Evolutionary conservation across 306 rosid genomes (phyloP).

Genomic region (Vigna reflexopilosa): DNA sequence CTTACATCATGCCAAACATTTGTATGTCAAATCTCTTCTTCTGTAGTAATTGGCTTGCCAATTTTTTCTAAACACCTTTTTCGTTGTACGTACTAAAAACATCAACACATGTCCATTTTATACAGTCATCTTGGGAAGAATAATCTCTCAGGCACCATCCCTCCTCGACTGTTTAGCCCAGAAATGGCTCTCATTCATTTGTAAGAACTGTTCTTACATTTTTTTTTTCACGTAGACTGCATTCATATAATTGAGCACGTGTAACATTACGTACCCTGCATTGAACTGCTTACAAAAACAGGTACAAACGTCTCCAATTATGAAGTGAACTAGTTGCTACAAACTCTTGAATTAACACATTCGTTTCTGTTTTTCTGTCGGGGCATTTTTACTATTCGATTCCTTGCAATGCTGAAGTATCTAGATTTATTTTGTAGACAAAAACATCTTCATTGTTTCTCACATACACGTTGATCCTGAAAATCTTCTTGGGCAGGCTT

Average conservation of each 20-base stretch:
- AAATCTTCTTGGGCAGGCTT: constrained; percentile 50
- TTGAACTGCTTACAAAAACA: neutral
- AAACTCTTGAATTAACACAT: neutral
- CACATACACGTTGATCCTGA: constrained; percentile 5
- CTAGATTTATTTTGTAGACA: neutral
- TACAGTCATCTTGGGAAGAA: constrained; percentile 69
- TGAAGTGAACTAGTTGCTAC: neutral
- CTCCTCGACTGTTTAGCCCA: constrained; percentile 50
- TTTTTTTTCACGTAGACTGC: neutral
- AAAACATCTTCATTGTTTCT: constrained; percentile 3
- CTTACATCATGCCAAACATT: constrained; percentile 43
- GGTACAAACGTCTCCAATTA: neutral
- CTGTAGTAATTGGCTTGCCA: neutral
- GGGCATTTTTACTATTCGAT: neutral
- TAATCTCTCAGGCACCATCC: constrained; percentile 53
- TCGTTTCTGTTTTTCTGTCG: neutral
- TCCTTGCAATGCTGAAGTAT: neutral
- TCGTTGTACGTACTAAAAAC: constrained; percentile 4
- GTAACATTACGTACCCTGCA: neutral
- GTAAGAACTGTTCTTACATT: constrained; percentile 53
- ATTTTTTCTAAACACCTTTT: neutral
- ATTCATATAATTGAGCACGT: neutral
- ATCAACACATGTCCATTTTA: constrained; percentile 16
- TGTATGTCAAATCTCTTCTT: constrained; percentile 44
- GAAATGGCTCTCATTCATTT: constrained; percentile 58